Base-by-base conservation (phyloP, 805 yeast species). In the Candida schatavii region DNA sequence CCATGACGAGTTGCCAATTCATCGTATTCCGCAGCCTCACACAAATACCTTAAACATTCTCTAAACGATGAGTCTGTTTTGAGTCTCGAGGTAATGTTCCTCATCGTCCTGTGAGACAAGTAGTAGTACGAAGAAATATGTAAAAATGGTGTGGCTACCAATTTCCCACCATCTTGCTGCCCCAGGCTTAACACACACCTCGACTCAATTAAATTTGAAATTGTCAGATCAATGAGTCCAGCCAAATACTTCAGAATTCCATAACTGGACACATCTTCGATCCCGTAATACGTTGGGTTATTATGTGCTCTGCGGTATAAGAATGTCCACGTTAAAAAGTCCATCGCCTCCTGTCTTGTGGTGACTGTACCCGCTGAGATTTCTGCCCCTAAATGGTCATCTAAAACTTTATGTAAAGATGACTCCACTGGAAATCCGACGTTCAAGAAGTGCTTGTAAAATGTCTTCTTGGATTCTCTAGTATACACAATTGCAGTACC, bases 1-100 rank as follows among this genome's bases (percentile, higher is more conserved):
- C 95, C 95, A 58, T 90, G 97, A 46, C 97, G 74, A 1, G 93
- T 87, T 2, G 97, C 91, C 18, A 90, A 67, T 52, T 88, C 96
- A 57, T 88, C 88, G 55, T 85, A 89, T 60, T 89, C 97, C 0
- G 80, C 66, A 0, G 91, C 86, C 45, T 76, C 75, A 38, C 84
- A 78, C 46, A 70, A 60, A 58, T 80, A 65, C 45, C 68, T 64
- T 63, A 93, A 57, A 69, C 90, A 77, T 40, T 80, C 78, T 57
- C 89, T 65, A 52, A 85, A 80, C 38, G 64, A 58, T 9, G 57
- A 81, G 3, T 38, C n/a, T 17, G 25, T 27, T 6, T 32, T 4
- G 14, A 86, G 73, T 40, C 77, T 77, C 13, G 66, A 67, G 43
- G 88, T 64, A 40, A 91, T 68, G 43, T 75, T 78, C 44, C 97